Base-by-base conservation (phyloP, 2,329 filamentous ascomycete species). In the Cladophialophora exuberans region DNA sequence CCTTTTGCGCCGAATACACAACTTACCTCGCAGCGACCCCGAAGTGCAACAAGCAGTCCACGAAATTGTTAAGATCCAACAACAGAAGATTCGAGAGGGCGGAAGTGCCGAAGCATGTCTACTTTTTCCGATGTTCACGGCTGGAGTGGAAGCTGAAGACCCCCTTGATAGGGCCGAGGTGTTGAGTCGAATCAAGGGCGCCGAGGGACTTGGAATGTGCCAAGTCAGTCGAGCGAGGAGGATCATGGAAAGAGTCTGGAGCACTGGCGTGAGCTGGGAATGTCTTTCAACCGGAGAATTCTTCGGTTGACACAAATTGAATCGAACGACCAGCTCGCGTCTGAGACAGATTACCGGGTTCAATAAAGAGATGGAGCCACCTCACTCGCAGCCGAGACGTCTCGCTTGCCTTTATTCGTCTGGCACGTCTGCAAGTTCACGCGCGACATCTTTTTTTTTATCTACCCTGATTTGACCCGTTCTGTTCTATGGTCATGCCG, bases 51-150 rank as follows among this genome's bases (percentile, higher is more conserved):
- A 75, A 9, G 82, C 83, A 0, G 83, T 92, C 4, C 70, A 76
- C 31, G 79, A 83, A 57, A 87, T 93, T 41, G 74, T 89, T 23
- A 73, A 75, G 1, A 81, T 84, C 26, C 73, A 93, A 57, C 76
- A 76, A 18, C 33, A 38, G 39, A 81, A 80, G 31, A 83, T 94
- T 44, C 75, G 83, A 10, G 73, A 78, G 10, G 86, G 87, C 4
- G 85, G 85, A 25, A 84, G 84, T 13, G 88, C 88, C 0, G 89
- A 93, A 70, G 85, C 83, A 6, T 90, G 88, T 65, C 73, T 89
- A 15, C 70, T 94, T 33, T 92, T 94, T 61, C 89, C 90, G 0
- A 84, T 94, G 73, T 94, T 94, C 70, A 89, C 88, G 1, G 89
- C 89, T 1, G 90, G 89, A 0, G 92, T 88, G 62, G 88, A 94